phyloP scores from a whole-genome alignment of 2,329 filamentous ascomycete genomes.

The Nannizziopsis arthrosporioides region DNA sequence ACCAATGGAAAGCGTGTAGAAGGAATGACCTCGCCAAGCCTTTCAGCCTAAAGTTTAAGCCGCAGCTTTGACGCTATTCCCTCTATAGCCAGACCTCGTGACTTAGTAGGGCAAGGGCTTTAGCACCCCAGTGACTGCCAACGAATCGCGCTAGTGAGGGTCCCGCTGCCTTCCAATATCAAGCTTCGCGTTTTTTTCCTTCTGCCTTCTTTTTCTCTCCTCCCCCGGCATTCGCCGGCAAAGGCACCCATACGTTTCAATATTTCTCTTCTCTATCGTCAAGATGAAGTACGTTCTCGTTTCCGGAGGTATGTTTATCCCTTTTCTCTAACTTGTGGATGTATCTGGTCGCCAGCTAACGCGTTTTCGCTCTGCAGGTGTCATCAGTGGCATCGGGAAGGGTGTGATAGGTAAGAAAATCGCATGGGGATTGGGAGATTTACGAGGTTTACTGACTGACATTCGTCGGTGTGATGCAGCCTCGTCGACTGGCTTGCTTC shows the following conservation, averaged over 20 bases:
- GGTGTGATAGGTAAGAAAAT: slow-evolving; percentile 53
- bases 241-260: slow-evolving; percentile 13
- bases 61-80: no score
- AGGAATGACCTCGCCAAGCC: no score
- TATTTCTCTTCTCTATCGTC: slow-evolving; percentile 8
- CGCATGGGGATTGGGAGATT: not conserved
- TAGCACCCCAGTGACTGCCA: not conserved
- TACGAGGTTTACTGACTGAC: not conserved
- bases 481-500: slow-evolving; percentile 59
- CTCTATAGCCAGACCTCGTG: not conserved
- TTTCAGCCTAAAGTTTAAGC: no score
- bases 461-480: slow-evolving; percentile 36
- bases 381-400: slow-evolving; percentile 44
- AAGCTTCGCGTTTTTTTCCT: slow-evolving; percentile 4
- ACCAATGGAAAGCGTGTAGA: no score
- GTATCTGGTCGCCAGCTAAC: slow-evolving; percentile 4
- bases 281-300: slow-evolving; percentile 75
- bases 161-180: not conserved
- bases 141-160: not conserved
- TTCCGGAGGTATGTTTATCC: slow-evolving; percentile 51
- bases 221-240: slow-evolving; percentile 13
- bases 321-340: not conserved
- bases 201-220: slow-evolving; percentile 6
- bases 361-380: slow-evolving; percentile 23
- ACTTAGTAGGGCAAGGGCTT: slow-evolving; percentile 9